Evolutionary conservation across 345 rosid species (phyloP).

Genomic region (Acer saccharum): DNA sequence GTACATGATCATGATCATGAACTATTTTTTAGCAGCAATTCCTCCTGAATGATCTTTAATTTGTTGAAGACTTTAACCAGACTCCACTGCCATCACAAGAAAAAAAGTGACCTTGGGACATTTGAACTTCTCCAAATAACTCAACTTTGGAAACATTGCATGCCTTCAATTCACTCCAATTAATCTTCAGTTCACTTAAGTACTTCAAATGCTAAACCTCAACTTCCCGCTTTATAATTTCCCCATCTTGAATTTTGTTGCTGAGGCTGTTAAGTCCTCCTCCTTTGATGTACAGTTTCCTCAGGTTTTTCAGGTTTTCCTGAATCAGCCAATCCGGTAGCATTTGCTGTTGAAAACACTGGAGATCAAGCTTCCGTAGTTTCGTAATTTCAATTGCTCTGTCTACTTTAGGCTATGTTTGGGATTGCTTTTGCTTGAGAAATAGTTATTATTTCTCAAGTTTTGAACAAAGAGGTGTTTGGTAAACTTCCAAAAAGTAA

Average conservation of each 20-base stretch:
- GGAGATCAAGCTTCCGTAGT: constrained; percentile 34
- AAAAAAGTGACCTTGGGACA: constrained; percentile 37
- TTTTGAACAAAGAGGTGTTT: no score
- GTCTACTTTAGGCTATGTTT: no score
- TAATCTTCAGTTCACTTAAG: constrained; percentile 29
- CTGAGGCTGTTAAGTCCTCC: constrained; percentile 27
- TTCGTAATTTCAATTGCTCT: not conserved
- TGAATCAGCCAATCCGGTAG: constrained; percentile 29
- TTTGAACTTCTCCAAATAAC: constrained; percentile 38
- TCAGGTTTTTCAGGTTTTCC: constrained; percentile 1
- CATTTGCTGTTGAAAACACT: constrained; percentile 12
- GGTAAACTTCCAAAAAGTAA: no score
- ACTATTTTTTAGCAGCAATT: not conserved
- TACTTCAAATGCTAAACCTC: constrained; percentile 34
- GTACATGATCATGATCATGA: not conserved
- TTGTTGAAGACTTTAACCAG: constrained; percentile 23
- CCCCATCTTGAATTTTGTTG: constrained; percentile 8
- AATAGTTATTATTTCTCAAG: no score
- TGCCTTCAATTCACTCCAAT: constrained; percentile 24
- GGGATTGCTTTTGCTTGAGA: no score
- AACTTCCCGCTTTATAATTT: not conserved
- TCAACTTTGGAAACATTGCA: constrained; percentile 30
- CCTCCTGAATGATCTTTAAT: not conserved
- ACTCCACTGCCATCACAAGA: constrained; percentile 40
- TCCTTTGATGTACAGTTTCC: constrained; percentile 35